These are phyloP conservation scores for Rhodotorula sp. DNA, from an alignment of 1,284 basidiomycete genomes.

Conservation along the genomic window DNA sequence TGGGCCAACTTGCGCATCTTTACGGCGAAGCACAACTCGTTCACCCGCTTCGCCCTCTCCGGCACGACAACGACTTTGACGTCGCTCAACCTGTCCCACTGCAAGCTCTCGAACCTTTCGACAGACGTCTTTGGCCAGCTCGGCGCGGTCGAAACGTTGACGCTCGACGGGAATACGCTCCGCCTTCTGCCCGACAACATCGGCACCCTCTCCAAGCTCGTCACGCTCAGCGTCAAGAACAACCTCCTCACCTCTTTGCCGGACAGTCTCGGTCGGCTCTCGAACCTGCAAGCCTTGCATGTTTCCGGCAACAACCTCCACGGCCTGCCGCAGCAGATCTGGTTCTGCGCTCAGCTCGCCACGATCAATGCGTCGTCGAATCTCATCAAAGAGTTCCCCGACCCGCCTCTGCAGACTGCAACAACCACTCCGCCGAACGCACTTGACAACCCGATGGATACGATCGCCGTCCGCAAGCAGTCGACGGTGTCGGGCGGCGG, in stretches of 20 bases:
- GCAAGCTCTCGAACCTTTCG: conserved; percentile 83
- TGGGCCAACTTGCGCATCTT: conserved; percentile 53
- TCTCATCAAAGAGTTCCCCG: conserved; percentile 70
- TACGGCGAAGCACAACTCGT: conserved; percentile 63
- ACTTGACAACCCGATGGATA: conserved; percentile 19
- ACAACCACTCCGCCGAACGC: conserved; percentile 6
- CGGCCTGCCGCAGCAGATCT: conserved; percentile 72
- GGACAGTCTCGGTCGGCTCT: conserved; percentile 70
- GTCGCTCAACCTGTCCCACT: conserved; percentile 81
- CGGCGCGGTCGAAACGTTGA: conserved; percentile 67
- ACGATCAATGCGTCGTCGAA: conserved; percentile 89
- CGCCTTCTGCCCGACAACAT: conserved; percentile 78
- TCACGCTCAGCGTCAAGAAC: conserved; percentile 79
- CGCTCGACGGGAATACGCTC: conserved; percentile 84
- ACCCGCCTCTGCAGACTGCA: conserved; percentile 55
- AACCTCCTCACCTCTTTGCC: conserved; percentile 83
- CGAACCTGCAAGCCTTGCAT: conserved; percentile 74
- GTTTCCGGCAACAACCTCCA: conserved; percentile 89
- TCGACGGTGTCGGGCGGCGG: conserved; percentile 40
- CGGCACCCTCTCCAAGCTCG: conserved; percentile 68
- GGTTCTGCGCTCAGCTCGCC: conserved; percentile 75
- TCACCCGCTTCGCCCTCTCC: conserved; percentile 56
- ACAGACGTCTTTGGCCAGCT: conserved; percentile 70
- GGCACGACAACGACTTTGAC: conserved; percentile 68
- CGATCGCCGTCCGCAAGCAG: conserved; percentile 46